phyloP scores from a whole-genome alignment of 2,329 filamentous ascomycete species.

The Cercospora sojina region DNA sequence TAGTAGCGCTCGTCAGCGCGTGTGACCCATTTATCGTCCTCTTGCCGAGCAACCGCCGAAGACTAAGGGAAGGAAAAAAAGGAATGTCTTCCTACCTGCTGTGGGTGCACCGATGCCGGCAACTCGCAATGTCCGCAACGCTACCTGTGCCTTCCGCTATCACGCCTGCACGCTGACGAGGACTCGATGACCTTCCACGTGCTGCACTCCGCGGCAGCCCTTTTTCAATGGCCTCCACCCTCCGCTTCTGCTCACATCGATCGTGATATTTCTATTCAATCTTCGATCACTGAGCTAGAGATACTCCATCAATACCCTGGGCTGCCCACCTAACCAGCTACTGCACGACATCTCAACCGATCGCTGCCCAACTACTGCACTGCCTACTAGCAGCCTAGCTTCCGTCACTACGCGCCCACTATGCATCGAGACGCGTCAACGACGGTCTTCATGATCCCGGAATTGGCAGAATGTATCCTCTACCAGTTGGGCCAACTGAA shows the following conservation, averaged over 20 bases:
- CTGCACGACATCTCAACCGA: conserved; percentile 1
- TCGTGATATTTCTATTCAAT: conserved; percentile 1
- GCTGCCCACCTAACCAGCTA: not conserved
- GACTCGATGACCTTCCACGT: not conserved
- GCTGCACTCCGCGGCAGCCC: not conserved
- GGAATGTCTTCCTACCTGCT: not conserved
- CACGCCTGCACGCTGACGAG: conserved; percentile 2
- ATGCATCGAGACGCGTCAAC: conserved; percentile 19
- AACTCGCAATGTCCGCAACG: conserved; percentile 12
- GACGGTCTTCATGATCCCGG: conserved; percentile 24
- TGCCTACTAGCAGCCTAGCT: conserved; percentile 8
- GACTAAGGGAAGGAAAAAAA: conserved; percentile 1
- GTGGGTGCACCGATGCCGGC: conserved; percentile 3
- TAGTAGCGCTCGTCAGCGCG: conserved; percentile 4
- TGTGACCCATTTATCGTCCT: conserved; percentile 6
- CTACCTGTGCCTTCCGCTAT: conserved; percentile 15
- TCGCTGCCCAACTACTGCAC: not conserved
- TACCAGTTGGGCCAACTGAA: conserved; percentile 22
- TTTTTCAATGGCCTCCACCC: not conserved
- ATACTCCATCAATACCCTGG: conserved; percentile 1
- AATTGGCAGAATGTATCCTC: conserved; percentile 27
- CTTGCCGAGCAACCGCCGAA: conserved; percentile 10
- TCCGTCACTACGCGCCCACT: not conserved
- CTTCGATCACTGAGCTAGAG: not conserved
- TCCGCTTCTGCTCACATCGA: not conserved